Conservation (phyloP, 768 basidiomycete genomes). For the Phylloporus sp. region DNA sequence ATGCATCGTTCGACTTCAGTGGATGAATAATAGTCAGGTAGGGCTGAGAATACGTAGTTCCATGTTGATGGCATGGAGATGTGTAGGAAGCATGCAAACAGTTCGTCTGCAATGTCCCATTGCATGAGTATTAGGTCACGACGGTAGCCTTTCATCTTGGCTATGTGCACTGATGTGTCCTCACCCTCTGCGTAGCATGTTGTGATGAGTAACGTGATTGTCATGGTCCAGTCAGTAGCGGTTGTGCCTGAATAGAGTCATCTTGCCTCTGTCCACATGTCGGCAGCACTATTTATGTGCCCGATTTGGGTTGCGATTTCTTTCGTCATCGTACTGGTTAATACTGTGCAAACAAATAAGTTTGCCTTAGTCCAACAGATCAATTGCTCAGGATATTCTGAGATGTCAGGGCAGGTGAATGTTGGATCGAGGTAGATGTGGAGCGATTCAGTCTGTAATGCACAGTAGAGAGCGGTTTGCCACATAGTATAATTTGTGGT, state of each 20-base stretch:
- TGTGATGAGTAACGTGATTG: conserved; percentile 5
- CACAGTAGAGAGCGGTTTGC: too few relatives aligned
- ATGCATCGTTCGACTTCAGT: conserved; percentile 3
- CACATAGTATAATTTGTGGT: too few relatives aligned
- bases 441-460: too few relatives aligned
- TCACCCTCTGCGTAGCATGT: conserved; percentile 8
- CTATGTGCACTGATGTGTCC: conserved; percentile 6
- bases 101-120: conserved; percentile 7
- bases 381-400: too few relatives aligned
- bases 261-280: too few relatives aligned
- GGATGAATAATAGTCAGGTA: conserved; percentile 12
- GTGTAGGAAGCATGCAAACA: conserved; percentile 14
- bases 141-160: conserved; percentile 12
- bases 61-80: conserved; percentile 14
- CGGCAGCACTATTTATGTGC: too few relatives aligned
- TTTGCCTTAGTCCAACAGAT: too few relatives aligned
- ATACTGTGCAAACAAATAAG: too few relatives aligned
- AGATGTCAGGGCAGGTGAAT: too few relatives aligned
- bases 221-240: conserved; percentile 10
- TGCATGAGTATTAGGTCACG: conserved; percentile 9
- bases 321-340: not conserved
- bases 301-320: not conserved
- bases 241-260: too few relatives aligned
- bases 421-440: too few relatives aligned
- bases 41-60: conserved; percentile 13